A percentile compares a stretch with the other conserved stretches of the same genome.
Conservation (phyloP, 1,139 yeast species). For the Blastobotrys arbuscula region DNA sequence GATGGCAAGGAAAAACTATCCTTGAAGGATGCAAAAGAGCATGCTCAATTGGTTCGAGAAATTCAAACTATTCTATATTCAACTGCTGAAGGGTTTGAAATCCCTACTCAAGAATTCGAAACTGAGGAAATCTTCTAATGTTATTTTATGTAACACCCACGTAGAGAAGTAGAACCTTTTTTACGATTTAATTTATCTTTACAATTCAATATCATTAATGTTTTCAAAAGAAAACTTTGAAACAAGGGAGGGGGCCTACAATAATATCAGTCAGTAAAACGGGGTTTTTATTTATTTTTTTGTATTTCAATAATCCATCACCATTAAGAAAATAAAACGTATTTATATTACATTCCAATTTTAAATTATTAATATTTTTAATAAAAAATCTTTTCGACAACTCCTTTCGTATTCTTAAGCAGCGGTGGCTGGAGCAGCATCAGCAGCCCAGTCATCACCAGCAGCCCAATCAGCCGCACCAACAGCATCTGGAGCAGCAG, state of each 20-base stretch:
- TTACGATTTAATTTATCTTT: too few species aligned
- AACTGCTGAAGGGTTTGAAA: slow-evolving; percentile 66
- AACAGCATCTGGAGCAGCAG: slow-evolving; percentile 63
- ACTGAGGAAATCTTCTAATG: slow-evolving; percentile 31
- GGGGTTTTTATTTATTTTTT: background rate
- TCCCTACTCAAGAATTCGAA: slow-evolving; percentile 30
- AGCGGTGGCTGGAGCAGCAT: slow-evolving; percentile 40
- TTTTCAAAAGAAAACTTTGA: too few species aligned
- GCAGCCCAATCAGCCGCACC: slow-evolving; percentile 46
- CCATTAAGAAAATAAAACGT: slow-evolving; percentile 8
- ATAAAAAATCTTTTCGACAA: too few species aligned
- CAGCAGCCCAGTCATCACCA: slow-evolving; percentile 68
- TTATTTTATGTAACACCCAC: too few species aligned
- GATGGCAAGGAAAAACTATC: slow-evolving; percentile 15
- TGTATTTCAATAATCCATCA: slow-evolving; percentile 3
- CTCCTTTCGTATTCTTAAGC: slow-evolving; percentile 22
- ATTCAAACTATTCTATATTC: slow-evolving; percentile 72
- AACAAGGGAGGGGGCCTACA: too few species aligned
- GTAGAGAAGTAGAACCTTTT: too few species aligned
- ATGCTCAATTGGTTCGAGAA: slow-evolving; percentile 34
- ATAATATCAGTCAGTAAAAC: too few species aligned
- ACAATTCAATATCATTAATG: too few species aligned
- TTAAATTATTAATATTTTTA: slow-evolving; percentile 1
- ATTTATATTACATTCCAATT: slow-evolving; percentile 1
- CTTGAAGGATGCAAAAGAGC: slow-evolving; percentile 17